Evolutionary conservation across 2,329 filamentous ascomycete genomes (phyloP).

Genomic region (Trichoderma sp.): DNA sequence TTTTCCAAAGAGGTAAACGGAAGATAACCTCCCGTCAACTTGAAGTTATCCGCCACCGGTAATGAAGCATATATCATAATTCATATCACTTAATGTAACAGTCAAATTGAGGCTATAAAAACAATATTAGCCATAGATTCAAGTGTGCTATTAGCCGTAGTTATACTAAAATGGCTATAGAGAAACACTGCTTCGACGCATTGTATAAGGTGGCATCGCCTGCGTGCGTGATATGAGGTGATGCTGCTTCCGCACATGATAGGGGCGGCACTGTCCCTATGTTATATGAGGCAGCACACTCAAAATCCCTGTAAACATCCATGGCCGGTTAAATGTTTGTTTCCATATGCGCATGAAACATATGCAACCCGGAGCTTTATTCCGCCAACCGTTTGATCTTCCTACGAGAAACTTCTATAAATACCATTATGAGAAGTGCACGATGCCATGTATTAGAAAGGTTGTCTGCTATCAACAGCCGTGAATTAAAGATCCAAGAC

Average conservation of each 20-base stretch:
- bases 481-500: not conserved
- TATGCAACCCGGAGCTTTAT: not conserved
- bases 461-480: not conserved
- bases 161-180: not conserved
- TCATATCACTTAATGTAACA: not conserved
- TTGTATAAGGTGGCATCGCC: not conserved
- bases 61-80: not conserved
- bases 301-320: not conserved
- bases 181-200: not conserved
- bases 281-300: not conserved
- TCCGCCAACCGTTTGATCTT: not conserved
- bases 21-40: not conserved
- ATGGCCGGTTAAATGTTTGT: conserved; percentile 2
- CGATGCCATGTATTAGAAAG: not conserved
- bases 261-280: not conserved
- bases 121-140: conserved; percentile 6
- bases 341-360: not conserved
- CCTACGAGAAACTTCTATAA: not conserved
- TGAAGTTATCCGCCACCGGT: not conserved
- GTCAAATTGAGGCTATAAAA: conserved; percentile 1
- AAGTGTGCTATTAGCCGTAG: conserved; percentile 13
- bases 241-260: not conserved
- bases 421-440: not conserved
- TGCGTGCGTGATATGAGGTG: not conserved
- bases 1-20: not conserved